A percentile compares a stretch with the other conserved stretches of the same genome.
These are phyloP conservation scores for Podospora fimiseda DNA, from an alignment of 495 filamentous ascomycete genomes.

Conservation along the genomic window DNA sequence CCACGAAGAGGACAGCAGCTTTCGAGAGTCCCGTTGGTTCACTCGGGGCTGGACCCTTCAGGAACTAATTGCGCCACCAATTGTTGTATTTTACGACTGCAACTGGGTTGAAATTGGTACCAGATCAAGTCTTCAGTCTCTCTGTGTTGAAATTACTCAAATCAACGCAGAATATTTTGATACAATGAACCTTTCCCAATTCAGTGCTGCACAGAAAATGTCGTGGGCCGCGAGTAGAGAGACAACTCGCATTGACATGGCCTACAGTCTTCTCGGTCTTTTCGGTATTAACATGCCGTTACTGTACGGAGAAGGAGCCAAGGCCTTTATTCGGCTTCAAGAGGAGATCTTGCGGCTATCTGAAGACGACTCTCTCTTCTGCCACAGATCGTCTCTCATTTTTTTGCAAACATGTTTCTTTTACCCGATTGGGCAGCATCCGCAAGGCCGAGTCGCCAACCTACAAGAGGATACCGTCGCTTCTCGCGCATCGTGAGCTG, in stretches of 20 bases:
- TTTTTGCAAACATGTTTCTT: neutral
- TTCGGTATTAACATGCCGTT: constrained; percentile 25
- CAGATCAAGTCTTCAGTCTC: neutral
- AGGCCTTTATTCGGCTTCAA: constrained; percentile 16
- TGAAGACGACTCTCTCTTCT: constrained; percentile 11
- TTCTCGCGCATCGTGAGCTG: no score
- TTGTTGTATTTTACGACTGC: constrained; percentile 28
- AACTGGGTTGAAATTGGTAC: constrained; percentile 21
- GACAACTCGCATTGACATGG: constrained; percentile 22
- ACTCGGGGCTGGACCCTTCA: constrained; percentile 26
- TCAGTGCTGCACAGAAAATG: constrained; percentile 17
- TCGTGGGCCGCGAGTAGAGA: constrained; percentile 22
- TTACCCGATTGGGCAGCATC: neutral
- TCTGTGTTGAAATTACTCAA: constrained; percentile 13
- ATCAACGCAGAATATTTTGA: constrained; percentile 18
- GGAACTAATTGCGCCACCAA: constrained; percentile 26
- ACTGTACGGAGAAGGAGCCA: constrained; percentile 26
- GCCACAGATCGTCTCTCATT: neutral
- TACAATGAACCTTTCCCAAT: neutral
- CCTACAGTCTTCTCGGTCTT: constrained; percentile 28
- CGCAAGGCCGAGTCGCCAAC: neutral
- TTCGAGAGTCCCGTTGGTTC: constrained; percentile 15
- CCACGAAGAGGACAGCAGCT: neutral
- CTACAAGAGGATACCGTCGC: no score
- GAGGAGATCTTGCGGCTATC: constrained; percentile 12